Evolutionary conservation across 164 flowering plant species (phyloP), one percentile per base, ranked within the genome.

Genomic region (Euptelea pleiosperma): DNA sequence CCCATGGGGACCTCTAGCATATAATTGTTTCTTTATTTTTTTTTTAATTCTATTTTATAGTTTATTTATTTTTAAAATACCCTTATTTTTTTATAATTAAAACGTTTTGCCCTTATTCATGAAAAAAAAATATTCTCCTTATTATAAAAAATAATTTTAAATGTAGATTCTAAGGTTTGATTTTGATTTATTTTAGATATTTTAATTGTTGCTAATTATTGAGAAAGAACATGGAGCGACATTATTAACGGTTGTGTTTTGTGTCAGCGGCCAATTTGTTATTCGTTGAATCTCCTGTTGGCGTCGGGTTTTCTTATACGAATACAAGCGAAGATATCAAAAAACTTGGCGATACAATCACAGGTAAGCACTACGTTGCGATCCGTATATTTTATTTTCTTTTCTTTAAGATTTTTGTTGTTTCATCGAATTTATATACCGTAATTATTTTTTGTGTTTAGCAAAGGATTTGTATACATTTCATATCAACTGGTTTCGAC

Each of bases 401-500:
- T n/a, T 39, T 19, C 16, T n/a, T 36, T 59, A 6, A 51, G 36
- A 12, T 28, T 11, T 25, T 28, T 1, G 6, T 39, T 10, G 11
- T 31, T 12, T 47, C 0, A 21, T 15, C 1, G 2, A 19, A 42
- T 4, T n/a, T 31, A n/a, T 35, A 34, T 34, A n/a, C n/a, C n/a
- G n/a, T n/a, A n/a, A n/a, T 21, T 9, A 21, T 11, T 24, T 48
- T 25, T 7, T 15, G 29, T 2, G 51, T 63, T 35, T 36, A 89
- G 97, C 97, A 0, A 45, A 61, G 62, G 92, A 85, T 57, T 72
- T 87, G 0, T 81, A 84, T 34, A 37, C 15, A 8, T 90, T 90
- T 60, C 78, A 87, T 6, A 61, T 84, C 39, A 76, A 81, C 54
- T 91, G 98, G 98, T 84, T 88, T 34, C 37, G 48, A 57, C 79